Percentiles rank a stretch among this genome's conserved stretches.
These are phyloP conservation scores for Ceratocystis alfenasii DNA, from an alignment of 2,329 filamentous ascomycete genomes.

Conservation along the genomic window DNA sequence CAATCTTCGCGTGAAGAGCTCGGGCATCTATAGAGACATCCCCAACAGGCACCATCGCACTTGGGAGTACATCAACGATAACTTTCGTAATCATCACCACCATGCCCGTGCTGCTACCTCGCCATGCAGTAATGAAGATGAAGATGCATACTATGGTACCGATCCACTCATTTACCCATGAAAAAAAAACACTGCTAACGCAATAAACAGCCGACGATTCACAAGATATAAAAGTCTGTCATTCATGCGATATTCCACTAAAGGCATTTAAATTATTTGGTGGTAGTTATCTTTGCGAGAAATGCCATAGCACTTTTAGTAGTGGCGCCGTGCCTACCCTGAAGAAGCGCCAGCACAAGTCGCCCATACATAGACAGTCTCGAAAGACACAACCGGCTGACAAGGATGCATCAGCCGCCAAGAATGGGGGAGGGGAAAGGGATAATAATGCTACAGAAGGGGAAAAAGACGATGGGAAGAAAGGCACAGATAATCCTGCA, in stretches of 20 bases:
- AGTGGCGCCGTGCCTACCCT: background rate
- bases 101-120: background rate
- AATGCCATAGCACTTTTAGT: conserved; percentile 6
- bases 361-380: background rate
- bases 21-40: background rate
- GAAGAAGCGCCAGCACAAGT: background rate
- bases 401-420: background rate
- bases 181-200: background rate
- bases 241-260: background rate
- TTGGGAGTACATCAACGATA: background rate
- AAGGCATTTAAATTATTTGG: background rate
- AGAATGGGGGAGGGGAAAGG: background rate
- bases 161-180: background rate
- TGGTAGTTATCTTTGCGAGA: background rate
- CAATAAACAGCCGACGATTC: background rate
- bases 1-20: background rate
- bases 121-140: background rate
- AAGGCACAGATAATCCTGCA: background rate
- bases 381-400: background rate
- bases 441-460: background rate
- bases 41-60: background rate
- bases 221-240: background rate
- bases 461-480: background rate
- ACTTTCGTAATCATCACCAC: background rate
- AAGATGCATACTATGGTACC: background rate